Base-by-base conservation (phyloP, 257 asterid species). In the Solanum lycopersicoides region DNA sequence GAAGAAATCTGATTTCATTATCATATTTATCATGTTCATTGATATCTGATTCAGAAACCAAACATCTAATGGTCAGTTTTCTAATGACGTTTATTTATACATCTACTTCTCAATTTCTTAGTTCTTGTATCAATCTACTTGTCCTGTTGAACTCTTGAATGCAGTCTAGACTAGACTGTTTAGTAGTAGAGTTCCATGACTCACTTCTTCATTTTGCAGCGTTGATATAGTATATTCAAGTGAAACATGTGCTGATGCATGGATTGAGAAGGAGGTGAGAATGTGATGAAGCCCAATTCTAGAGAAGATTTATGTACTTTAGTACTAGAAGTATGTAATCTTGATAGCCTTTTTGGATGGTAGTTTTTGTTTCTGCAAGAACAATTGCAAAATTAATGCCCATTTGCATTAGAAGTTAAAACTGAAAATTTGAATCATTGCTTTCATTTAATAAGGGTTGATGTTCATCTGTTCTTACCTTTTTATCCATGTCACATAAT, bases 261-360 rank as follows among this genome's bases (percentile, higher is more conserved):
- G 99, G 98, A 97, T 97, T 80, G 99, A 97, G 94, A 95, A 95
- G 92, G 99, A 97, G 98, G 99, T 97, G 83, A 91, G 92, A 77
- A 88, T 83, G 45, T 87, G 83, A 80, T 74, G 50, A n/a, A 74
- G 85, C 86, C 79, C 83, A 68, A 87, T 53, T 53, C 25, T 42
- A 50, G 82, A 50, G 85, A 82, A 50, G 68, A 30, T 50, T 50
- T 82, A 82, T 82, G 44, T 82, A 30, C 68, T 28, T 28, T 79
- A 18, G 44, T 82, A 30, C 68, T 30, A 47, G 69, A 25, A 45
- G 41, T 82, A 20, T 50, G 84, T 79, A 45, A 18, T 82, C 68
- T 50, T 21, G 12, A 50, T 50, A 30, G 18, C 41, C 11, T 11
- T 50, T 18, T 80, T 82, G 34, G 37, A 82, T 50, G 68, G 68